Evolutionary conservation across 192 early-diverging fungal genomes (phyloP), one percentile per base, ranked within the genome.

Genomic region (Entomortierella lignicola): DNA sequence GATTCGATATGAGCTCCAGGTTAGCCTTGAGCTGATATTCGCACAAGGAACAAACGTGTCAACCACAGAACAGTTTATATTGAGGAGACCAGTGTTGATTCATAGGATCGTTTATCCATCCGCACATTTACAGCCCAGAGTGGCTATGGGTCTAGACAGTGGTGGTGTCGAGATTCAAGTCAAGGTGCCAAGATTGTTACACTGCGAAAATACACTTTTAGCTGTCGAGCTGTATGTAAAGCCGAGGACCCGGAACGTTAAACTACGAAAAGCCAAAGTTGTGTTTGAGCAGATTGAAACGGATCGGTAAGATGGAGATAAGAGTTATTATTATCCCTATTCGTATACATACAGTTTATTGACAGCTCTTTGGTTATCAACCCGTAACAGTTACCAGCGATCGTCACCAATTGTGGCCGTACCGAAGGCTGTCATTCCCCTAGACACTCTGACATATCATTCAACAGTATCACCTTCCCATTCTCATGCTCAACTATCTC

Each of bases 201-300:
- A 77, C 18, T 77, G 74, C 26, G 74, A 77, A 43, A 77, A 77
- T 25, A 77, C 66, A 2, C 66, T 77, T 30, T 18, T 77, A 26
- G 74, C 74, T 0, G 66, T 77, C 8, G 74, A 77, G 55, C 30
- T 77, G 5, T 69, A 68, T 44, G 66, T 66, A 3, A 77, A 77
- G 20, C 74, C 74, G 12, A 69, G 74, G 66, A 63, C 74, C 42
- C 66, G 66, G 21, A 77, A 69, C 27, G 74, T 77, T 8, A 77
- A 25, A 60, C 47, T 77, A 39, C 60, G 60, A 32, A 77, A 69
- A 39, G 74, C 74, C 21, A 77, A 54, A 53, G 55, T 77, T 18
- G 74, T 77, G 4, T 77, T 77, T 77, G 74, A 77, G 34, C 74
- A 77, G 32, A 77, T 77, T 47, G 74, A 77, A 29, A 77, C 74